Base-by-base conservation (phyloP, 306 rosid species). In the Neltuma alba region DNA sequence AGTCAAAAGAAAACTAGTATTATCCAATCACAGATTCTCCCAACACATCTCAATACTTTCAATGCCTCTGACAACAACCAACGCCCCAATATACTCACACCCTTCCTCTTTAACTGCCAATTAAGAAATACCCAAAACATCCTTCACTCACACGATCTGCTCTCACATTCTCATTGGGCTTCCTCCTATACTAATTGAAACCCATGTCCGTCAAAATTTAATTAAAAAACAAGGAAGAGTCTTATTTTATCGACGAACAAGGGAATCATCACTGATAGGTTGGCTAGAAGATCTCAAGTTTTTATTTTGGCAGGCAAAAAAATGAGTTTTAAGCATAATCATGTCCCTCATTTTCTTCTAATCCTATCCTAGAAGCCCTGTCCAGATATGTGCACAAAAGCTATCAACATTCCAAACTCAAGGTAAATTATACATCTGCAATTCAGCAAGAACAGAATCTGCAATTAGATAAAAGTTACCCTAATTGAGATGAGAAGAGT, bases 401-500 rank as follows among this genome's bases (percentile, higher is more conserved):
- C 33, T 25, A 72, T 63, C 38, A 20, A 63, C 7, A n/a, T 33
- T n/a, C n/a, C 44, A 16, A 57, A 60, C 23, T 55, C 41, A n/a
- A 37, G 21, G 14, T 58, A 57, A 34, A 13, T 47, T 15, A 58
- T 30, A 33, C n/a, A 6, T 11, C 44, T 65, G 20, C 74, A 47
- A 34, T 70, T 33, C 33, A 34, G 33, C 18, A 74, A 64, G 25
- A 45, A 52, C 74, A 20, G 41, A 21, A 61, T 61, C 14, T 9
- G 58, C 28, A 79, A 68, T 71, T 61, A 64, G n/a, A 70, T 25
- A 64, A 61, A 70, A 75, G 70, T 21, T 70, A 81, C 38, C 58
- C 78, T 31, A 15, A 37, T 74, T 20, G 58, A 20, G 11, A 33
- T 74, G 36, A 16, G 77, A 69, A 85, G 37, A 58, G 58, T 50